Base-by-base conservation (phyloP, 2,329 filamentous ascomycete genomes). In the Pseudocercospora macadamiae region DNA sequence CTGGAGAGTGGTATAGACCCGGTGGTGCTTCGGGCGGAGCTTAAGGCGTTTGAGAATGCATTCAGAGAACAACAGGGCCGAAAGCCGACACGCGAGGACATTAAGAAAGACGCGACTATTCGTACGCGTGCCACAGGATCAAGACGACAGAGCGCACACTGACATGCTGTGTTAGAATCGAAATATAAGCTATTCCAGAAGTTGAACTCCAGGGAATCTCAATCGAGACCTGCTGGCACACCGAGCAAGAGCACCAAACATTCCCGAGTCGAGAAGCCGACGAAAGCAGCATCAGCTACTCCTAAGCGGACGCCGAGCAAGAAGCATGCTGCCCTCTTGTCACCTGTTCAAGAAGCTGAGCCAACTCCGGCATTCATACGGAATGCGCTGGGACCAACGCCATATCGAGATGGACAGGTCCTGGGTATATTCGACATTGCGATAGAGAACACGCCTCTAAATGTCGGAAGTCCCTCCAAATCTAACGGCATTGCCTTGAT, bases 121-220 rank as follows among this genome's bases (percentile, higher is more conserved):
- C 87, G 89, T 91, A 82, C 36, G 21, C 51, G 28, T 34, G 28
- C 23, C n/a, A n/a, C 5, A 39, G 66, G 71, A 9, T 72, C 32
- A 47, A 32, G 19, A 44, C 8, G 32, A 21, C 0, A 16, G 49
- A 5, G 16, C 14, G 8, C 8, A 51, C 18, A 12, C 54, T 63
- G 37, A 63, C 25, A 10, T 36, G 18, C n/a, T 30, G 7, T 12
- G 26, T 36, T 65, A 89, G 88, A 86, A 34, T 80, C 79, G 47
- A 92, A 91, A 70, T 93, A 93, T 75, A 91, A 89, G 71, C 82
- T 89, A 62, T 93, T 92, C 74, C 86, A 87, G 86, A 82, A 64
- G 71, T 88, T 52, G 83, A 87, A 63, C n/a, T 49, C 47, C 82
- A 86, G 66, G 79, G n/a, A 16, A 1, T 23, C 57, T 5, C 49